Base-by-base conservation (phyloP, 2,329 filamentous ascomycete species). In the Ceratocystis destructans region DNA sequence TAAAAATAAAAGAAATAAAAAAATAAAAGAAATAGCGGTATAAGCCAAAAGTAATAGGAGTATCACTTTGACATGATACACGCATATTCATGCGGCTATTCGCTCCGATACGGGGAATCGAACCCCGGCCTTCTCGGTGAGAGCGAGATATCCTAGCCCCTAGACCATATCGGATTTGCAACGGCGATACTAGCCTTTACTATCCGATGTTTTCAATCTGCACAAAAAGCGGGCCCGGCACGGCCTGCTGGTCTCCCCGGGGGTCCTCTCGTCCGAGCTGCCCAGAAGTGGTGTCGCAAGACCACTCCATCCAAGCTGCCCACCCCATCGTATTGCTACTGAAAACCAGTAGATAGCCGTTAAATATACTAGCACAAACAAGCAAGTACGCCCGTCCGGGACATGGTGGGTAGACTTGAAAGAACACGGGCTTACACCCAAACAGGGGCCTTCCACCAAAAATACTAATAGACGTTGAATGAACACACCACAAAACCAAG, bases 91-190 rank as follows among this genome's bases (percentile, higher is more conserved):
- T 15, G 37, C 37, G 2, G 1, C 12, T 0, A 1, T 22, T 2
- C 17, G n/a, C 66, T 70, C 69, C 69, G 68, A 66, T 69, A 69
- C 69, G 64, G 69, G 69, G 69, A 70, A 70, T 70, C 67, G 69
- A 70, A 70, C 69, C 69, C 69, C 64, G 69, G 67, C 67, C 69
- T 67, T 64, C 67, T 66, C 69, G 69, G 69, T 66, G 67, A 69
- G 63, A 69, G 66, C 68, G 66, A 67, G 66, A 68, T 66, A 69
- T 69, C 62, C 66, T 69, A 69, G 61, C 68, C 68, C 62, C 61
- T 68, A 69, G 62, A 68, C 68, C 59, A 69, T 66, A 67, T 66
- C 66, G 66, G 68, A 69, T 57, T 45, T 46, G 28, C 12, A 2
- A 15, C 4, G 10, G 12, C 37, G 10, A 4, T 41, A 12, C 4